Base-by-base conservation (phyloP, 306 rosid species). In the Neltuma alba region DNA sequence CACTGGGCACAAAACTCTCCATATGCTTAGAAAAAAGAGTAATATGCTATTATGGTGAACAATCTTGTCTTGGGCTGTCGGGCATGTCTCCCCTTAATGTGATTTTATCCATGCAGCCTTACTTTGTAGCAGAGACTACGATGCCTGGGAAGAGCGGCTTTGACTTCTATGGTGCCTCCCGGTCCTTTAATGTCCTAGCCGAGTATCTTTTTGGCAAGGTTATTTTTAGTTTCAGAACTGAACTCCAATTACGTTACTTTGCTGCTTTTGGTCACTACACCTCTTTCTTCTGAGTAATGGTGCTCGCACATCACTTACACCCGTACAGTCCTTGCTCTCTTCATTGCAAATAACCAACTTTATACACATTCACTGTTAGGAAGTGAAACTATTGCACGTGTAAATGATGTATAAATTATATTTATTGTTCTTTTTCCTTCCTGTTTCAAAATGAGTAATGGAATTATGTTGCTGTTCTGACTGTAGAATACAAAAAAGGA, bases 121-220 rank as follows among this genome's bases (percentile, higher is more conserved):
- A 94, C 87, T 89, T 88, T 82, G 76, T 87, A 85, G 99, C 99
- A 0, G 98, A 95, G 88, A 87, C 94, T 67, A 83, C 92, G 64
- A 95, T 95, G 96, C 97, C 97, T 5, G 98, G 99, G 84, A 92
- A 83, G 76, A 84, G 81, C 75, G 99, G 98, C 70, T 91, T 92
- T 80, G 93, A 92, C 84, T 92, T 92, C 81, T 76, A 72, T 14
- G 92, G 99, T 31, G 85, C 94, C 44, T 92, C 98, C 57, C 89
- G 50, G 57, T 92, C 99, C 80, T 95, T 95, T 79, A 95, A 95
- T 85, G 90, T 86, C 80, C 85, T 91, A 76, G 98, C 99, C 2
- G 98, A 57, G 78, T 95, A 92, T 89, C 98, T 92, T 79, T 95
- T 95, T 70, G 99, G 99, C 85, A 91, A 95, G 98, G 99, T 95